Evolutionary conservation across 768 basidiomycete species (phyloP), one percentile per base, ranked within the genome.

Genomic region (Boletus reticulatus): DNA sequence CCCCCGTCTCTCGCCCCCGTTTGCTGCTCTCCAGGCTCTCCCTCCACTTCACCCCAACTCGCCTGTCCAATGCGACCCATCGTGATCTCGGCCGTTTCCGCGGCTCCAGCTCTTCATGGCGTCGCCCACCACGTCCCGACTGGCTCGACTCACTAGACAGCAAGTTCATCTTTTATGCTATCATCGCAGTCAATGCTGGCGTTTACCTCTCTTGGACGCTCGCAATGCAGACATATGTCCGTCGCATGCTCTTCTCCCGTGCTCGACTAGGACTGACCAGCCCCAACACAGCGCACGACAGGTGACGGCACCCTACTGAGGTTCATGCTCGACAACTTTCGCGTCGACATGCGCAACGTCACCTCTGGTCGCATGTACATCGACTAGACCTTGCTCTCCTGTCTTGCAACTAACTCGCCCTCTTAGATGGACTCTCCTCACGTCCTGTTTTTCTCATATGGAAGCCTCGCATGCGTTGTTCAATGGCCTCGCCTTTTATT

Each of bases 401-500:
- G 14, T 31, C 44, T 45, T 20, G 6, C 27, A 19, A 32, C 61
- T 29, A 14, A 62, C 52, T 14, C 47, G 3, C 31, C 29, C 29
- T 16, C 36, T 39, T 51, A 93, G 91, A 66, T 92, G 89, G 88
- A 90, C 88, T 0, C 73, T 84, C 24, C 59, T 91, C 11, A 88
- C 90, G 0, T 75, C 81, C 17, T 78, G 76, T 56, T 93, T 94
- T 75, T 89, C 89, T 5, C 89, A 92, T 62, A 69, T 77, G 60
- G 76, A 79, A 29, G 38, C 77, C n/a, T 58, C 66, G 1, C 90
- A 92, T 64, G 79, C 88, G 4, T 59, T 89, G n/a, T 77, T 90
- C 68, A 92, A 92, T 63, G 83, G 82, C n/a, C 79, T 90, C 64
- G 84, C 87, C 0, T 89, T 83, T 71, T 90, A 78, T 70, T 92